phyloP scores from a whole-genome alignment of 139 green algal genomes.

The Spirogloea muscicola region DNA sequence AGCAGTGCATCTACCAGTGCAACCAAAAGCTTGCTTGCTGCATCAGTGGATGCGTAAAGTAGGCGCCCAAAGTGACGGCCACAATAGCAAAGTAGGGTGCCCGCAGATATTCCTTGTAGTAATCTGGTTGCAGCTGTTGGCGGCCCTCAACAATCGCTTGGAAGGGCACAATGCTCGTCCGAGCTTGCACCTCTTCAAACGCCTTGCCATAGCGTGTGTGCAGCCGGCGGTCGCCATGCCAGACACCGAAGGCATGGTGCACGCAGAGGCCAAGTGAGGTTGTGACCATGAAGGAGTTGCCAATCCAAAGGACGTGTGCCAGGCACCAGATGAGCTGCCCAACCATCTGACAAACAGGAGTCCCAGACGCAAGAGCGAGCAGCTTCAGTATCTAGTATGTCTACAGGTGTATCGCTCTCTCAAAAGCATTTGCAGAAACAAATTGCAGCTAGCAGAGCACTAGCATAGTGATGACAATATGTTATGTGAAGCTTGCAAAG shows the following conservation, averaged over 20 bases:
- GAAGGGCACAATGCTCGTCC: conserved; percentile 86
- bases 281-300: conserved; percentile 82
- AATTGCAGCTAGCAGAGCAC: not conserved
- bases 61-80: conserved; percentile 79
- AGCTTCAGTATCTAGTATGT: not conserved
- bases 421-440: not conserved
- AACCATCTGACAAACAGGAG: conserved; percentile 35
- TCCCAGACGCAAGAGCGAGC: not conserved
- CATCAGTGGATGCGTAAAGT: conserved; percentile 87
- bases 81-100: conserved; percentile 73
- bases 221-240: conserved; percentile 88
- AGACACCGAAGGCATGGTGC: conserved; percentile 85
- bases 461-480: not conserved
- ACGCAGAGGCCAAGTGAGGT: conserved; percentile 75
- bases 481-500: not conserved
- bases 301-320: conserved; percentile 86
- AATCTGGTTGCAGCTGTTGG: conserved; percentile 84
- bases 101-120: conserved; percentile 90
- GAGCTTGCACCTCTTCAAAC: conserved; percentile 76
- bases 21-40: conserved; percentile 73
- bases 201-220: conserved; percentile 77
- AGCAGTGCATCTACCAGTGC: conserved; percentile 85
- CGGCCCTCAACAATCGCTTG: conserved; percentile 69
- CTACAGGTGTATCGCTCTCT: not conserved
- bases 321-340: conserved; percentile 81